Base-by-base conservation (phyloP, 352 stramenopile species). In the Phytophthora constricta region DNA sequence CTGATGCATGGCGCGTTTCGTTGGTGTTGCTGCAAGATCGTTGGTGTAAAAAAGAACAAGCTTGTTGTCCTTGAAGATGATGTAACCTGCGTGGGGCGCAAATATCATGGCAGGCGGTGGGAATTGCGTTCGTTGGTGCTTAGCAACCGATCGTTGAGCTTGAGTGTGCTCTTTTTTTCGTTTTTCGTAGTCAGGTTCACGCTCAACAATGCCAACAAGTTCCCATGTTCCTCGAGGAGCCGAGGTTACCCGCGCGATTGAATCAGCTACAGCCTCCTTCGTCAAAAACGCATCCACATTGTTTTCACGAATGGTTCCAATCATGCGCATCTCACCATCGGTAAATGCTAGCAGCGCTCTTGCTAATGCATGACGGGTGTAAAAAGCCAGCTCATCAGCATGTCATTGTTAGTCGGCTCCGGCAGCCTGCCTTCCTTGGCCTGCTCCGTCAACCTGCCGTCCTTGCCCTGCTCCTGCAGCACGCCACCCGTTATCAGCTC, bases 31-130 rank as follows among this genome's bases (percentile, higher is more conserved):
- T 13, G 31, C 19, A n/a, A 65, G 26, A 17, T 65, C 57, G 8
- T 65, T 65, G 2, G 17, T 47, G 19, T 65, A 65, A 20, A 65
- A 65, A 11, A 58, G 16, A 2, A 59, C 58, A 0, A 48, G 5
- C 25, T 58, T 65, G 0, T 23, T 19, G 26, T 65, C 57, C 17
- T 58, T 50, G 22, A 47, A 52, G 2, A 58, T 25, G 16, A 58
- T 26, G 11, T 41, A 62, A 16, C 45, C 31, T 3, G 55, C 20
- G n/a, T 28, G 17, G 17, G 11, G 10, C 11, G 13, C n/a, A 2
- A 5, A 22, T 9, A 23, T n/a, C 26, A 47, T 25, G 20, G 20
- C 7, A 28, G 5, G 9, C 0, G 5, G 2, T 33, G 45, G 28
- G 13, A 37, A 37, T 37, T 37, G 7, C 31, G 7, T 11, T 37